These are phyloP conservation scores for Pyrus bretschneideri DNA, from an alignment of 306 rosid species.

Conservation along the genomic window DNA sequence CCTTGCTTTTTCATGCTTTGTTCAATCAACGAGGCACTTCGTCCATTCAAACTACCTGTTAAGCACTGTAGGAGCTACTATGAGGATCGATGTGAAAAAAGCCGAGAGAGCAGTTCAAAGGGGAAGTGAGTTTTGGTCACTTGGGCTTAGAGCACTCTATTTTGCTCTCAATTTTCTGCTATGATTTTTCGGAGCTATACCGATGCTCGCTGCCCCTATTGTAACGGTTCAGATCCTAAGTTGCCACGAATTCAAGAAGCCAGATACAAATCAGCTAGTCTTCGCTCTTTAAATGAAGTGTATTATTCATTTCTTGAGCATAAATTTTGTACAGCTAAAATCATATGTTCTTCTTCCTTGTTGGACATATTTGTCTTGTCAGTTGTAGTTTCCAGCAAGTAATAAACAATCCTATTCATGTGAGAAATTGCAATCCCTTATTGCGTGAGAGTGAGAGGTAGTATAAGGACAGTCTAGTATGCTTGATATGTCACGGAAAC, in stretches of 20 bases:
- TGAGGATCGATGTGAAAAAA: conserved; percentile 19
- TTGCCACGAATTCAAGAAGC: conserved; percentile 34
- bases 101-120: conserved; percentile 46
- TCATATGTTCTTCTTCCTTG: too few species aligned
- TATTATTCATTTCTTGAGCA: not conserved
- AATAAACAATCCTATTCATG: too few species aligned
- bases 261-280: too few species aligned
- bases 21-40: conserved; percentile 62
- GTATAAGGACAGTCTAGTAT: too few species aligned
- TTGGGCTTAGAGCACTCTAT: conserved; percentile 67
- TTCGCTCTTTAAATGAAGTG: not conserved
- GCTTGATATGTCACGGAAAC: too few species aligned
- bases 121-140: conserved; percentile 65
- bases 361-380: too few species aligned
- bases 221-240: conserved; percentile 35
- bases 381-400: not conserved
- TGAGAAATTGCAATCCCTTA: too few species aligned
- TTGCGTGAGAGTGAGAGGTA: too few species aligned
- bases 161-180: conserved; percentile 54
- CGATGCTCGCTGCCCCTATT: conserved; percentile 51
- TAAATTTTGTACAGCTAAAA: not conserved
- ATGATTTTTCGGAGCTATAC: conserved; percentile 73
- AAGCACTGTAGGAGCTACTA: conserved; percentile 42
- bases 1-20: conserved; percentile 56
- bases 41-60: conserved; percentile 57